These are phyloP conservation scores for Medakamo hakoo DNA, from an alignment of 139 green algal species.

Conservation along the genomic window DNA sequence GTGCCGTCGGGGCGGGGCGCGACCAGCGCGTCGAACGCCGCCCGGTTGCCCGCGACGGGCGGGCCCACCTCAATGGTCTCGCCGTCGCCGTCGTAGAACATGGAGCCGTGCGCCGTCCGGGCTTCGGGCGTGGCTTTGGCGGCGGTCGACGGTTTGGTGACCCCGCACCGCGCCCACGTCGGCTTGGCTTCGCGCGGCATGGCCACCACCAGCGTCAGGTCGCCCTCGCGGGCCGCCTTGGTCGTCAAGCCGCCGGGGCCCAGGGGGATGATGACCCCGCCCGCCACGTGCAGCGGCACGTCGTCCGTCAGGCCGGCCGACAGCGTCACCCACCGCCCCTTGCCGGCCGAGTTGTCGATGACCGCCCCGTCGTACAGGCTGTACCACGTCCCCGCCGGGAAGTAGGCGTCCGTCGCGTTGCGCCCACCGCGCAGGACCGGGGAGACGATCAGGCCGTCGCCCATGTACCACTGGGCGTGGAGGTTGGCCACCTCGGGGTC, in stretches of 20 bases:
- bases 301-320: not conserved
- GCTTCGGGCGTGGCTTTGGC: not conserved
- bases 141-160: too few relatives aligned
- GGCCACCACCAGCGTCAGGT: not conserved
- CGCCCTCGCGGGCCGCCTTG: too few relatives aligned
- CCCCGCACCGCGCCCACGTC: not conserved
- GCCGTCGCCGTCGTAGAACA: not conserved
- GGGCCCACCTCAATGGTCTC: not conserved
- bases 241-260: not conserved
- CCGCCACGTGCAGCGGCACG: not conserved
- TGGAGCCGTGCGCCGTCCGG: not conserved
- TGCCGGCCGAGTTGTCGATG: not conserved
- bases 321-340: not conserved
- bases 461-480: conserved; percentile 43
- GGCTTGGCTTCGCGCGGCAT: not conserved
- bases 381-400: conserved; percentile 42
- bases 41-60: too few relatives aligned
- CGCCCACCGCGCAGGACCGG: conserved; percentile 32
- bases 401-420: conserved; percentile 28
- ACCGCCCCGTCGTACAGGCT: not conserved
- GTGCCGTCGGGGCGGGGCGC: too few relatives aligned
- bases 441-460: conserved; percentile 38
- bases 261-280: not conserved
- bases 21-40: not conserved
- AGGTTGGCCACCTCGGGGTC: not conserved